Base-by-base conservation (phyloP, 2,329 filamentous ascomycete species). In the Fusarium sp. region DNA sequence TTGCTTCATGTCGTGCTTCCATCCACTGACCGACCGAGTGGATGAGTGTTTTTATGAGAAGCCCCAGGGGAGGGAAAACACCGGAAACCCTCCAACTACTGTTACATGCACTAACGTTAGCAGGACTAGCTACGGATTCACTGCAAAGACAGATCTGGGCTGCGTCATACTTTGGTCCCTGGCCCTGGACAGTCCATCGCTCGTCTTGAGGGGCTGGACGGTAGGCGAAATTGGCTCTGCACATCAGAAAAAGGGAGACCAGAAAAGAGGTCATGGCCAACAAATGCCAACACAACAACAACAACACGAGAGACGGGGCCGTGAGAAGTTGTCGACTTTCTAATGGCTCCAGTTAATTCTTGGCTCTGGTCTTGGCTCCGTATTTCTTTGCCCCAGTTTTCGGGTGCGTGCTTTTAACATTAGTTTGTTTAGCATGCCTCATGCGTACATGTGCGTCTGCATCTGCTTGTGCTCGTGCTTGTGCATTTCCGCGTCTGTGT, bases 181-280 rank as follows among this genome's bases (percentile, higher is more conserved):
- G 64, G 57, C 40, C 44, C 43, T 68, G 33, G 39, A n/a, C n/a
- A 39, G 37, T 40, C 50, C 61, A 50, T 70, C 57, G 22, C 54
- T 69, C 55, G 56, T 44, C 67, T 67, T 45, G 66, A 56, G 66
- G 50, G 62, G 50, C 62, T 69, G 52, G 62, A 62, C 49, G 35
- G 62, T 65, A 67, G 61, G 56, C 66, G 66, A 69, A 58, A 69
- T 69, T 69, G 45, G 49, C 49, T 35, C 49, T 70, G 57, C 46
- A 52, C 47, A 67, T 67, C 62, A 32, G 27, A 32, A 35, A 55
- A 52, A 51, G 23, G 46, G 56, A 55, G 56, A 48, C 30, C 33
- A n/a, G 25, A 25, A 25, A 25, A 25, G 25, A 25, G 25, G 15
- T 35, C 33, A n/a, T 37, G 19, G n/a, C 35, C 35, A 37, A n/a